Conservation (phyloP, 2,329 filamentous ascomycete species). For the Microcera coccophila region DNA sequence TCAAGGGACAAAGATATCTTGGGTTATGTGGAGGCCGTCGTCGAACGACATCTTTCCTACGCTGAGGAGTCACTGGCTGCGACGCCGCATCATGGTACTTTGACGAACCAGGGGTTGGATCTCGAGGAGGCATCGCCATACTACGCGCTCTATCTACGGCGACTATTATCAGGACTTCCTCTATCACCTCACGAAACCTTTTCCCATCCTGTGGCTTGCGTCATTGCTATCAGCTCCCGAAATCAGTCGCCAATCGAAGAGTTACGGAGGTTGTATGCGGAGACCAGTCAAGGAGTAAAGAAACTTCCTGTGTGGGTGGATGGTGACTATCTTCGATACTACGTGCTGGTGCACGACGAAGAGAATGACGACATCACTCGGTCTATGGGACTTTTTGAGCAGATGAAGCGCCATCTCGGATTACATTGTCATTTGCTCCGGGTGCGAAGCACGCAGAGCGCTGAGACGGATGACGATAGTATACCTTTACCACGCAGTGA, state of each 20-base stretch:
- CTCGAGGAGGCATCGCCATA: conserved; percentile 65
- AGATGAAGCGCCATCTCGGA: conserved; percentile 98
- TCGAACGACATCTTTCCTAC: conserved; percentile 73
- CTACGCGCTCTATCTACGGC: conserved; percentile 79
- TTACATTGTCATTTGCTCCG: conserved; percentile 90
- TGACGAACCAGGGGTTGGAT: conserved; percentile 41
- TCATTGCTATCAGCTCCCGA: conserved; percentile 91
- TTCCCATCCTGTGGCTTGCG: conserved; percentile 86
- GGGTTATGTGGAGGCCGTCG: conserved; percentile 71
- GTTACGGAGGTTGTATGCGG: conserved; percentile 75
- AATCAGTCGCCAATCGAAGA: conserved; percentile 82
- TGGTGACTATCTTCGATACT: conserved; percentile 89
- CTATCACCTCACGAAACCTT: conserved; percentile 88
- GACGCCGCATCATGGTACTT: conserved; percentile 33
- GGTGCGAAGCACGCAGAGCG: conserved; percentile 77
- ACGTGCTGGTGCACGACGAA: conserved; percentile 94
- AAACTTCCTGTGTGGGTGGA: conserved; percentile 81
- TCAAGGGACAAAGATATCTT: conserved; percentile 37
- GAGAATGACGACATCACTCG: conserved; percentile 88
- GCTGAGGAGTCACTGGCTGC: conserved; percentile 58
- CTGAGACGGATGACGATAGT: conserved; percentile 88
- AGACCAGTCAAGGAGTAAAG: conserved; percentile 73
- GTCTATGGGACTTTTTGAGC: conserved; percentile 87
- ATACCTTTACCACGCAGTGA: conserved; percentile 75
- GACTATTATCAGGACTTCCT: conserved; percentile 74